Conservation (phyloP, 2,329 filamentous ascomycete genomes). For the Amesomyces nigricolor region DNA sequence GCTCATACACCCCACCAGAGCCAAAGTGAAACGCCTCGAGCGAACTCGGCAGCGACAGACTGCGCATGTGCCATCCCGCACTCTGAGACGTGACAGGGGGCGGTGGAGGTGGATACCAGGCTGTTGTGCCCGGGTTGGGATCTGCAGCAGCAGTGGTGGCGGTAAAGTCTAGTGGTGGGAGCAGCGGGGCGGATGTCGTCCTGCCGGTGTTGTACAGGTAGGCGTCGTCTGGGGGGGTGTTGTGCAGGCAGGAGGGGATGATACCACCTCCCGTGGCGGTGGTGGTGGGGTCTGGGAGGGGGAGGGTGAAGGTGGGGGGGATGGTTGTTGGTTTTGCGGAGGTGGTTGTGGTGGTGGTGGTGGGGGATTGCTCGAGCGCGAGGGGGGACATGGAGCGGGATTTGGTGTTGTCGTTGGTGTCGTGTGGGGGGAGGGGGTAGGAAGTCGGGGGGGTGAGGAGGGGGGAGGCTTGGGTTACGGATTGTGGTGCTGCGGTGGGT, state of each 20-base stretch:
- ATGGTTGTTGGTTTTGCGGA: neutral
- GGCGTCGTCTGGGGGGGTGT: no score
- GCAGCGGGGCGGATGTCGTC: no score
- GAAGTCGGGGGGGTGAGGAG: neutral
- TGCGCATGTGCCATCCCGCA: neutral
- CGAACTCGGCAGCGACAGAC: neutral
- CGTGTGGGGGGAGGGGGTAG: neutral
- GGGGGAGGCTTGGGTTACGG: neutral
- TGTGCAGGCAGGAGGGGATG: no score
- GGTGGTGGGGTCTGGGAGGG: neutral
- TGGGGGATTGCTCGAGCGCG: neutral
- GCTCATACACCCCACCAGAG: neutral
- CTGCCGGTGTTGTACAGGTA: no score
- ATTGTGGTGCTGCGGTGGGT: neutral
- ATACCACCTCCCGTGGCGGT: no score
- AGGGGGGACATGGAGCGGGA: constrained; percentile 7
- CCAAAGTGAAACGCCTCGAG: constrained; percentile 5
- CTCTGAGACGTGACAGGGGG: neutral
- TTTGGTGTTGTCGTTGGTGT: neutral
- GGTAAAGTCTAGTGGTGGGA: no score
- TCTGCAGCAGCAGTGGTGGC: no score
- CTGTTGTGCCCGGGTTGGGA: no score
- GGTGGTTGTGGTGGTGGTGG: no score
- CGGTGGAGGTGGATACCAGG: neutral
- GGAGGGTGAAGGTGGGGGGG: neutral